These are phyloP conservation scores for Corchorus capsularis DNA, from an alignment of 345 rosid species.

Conservation along the genomic window DNA sequence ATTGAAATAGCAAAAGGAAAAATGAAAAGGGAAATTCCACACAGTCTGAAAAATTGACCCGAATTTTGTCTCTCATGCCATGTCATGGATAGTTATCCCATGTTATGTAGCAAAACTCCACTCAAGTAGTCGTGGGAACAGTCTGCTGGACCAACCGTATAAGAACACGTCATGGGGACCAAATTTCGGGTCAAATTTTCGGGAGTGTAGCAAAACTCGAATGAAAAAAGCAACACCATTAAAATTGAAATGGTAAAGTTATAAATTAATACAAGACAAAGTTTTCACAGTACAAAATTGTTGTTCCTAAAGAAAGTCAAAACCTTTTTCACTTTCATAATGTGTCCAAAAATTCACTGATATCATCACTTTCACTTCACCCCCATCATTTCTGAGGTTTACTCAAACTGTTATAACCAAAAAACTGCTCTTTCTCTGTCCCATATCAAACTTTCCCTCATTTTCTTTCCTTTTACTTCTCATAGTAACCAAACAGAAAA, in stretches of 20 bases:
- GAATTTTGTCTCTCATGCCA: too few relatives aligned
- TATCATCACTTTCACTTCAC: background rate
- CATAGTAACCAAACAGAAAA: slow-evolving; percentile 21
- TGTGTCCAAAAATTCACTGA: background rate
- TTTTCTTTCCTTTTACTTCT: slow-evolving; percentile 21
- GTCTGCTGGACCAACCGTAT: too few relatives aligned
- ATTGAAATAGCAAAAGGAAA: background rate
- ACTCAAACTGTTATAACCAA: background rate
- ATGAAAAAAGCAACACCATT: background rate
- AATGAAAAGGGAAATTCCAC: too few relatives aligned
- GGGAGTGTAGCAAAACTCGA: too few relatives aligned
- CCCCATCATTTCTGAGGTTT: background rate
- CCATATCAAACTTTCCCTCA: background rate
- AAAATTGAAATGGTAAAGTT: background rate
- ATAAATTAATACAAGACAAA: background rate
- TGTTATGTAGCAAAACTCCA: too few relatives aligned
- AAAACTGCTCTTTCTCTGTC: background rate
- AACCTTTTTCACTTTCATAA: background rate
- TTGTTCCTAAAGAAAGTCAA: background rate
- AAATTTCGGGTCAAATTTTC: too few relatives aligned
- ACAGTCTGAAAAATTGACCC: too few relatives aligned
- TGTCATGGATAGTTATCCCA: too few relatives aligned
- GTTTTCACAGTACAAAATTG: too few relatives aligned
- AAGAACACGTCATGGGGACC: too few relatives aligned
- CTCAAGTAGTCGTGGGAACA: too few relatives aligned